Evolutionary conservation across 345 rosid genomes (phyloP), one percentile per base, ranked within the genome.

Genomic region (Brassica nigra): DNA sequence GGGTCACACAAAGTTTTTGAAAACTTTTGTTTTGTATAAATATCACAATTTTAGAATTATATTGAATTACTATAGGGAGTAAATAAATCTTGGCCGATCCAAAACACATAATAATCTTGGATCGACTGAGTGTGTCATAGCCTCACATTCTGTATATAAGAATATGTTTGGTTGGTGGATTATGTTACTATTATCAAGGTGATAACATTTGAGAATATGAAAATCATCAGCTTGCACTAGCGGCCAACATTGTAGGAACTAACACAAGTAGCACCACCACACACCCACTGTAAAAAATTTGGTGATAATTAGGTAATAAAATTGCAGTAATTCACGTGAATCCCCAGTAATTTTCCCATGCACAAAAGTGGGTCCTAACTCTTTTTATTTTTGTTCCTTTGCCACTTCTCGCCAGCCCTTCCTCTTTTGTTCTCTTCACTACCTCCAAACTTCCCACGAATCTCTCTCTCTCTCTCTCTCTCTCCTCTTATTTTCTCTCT

Each of bases 401-500:
- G 83, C 83, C 68, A 57, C 71, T 80, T 80, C 80, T 69, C 66
- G 67, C 80, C 79, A 75, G 76, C 79, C 31, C 72, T 75, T 64
- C 33, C 5, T 76, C 70, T 81, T 81, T 81, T 81, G 83, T 81
- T 81, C 83, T 76, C 83, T 81, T 70, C 83, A 76, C 80, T 76
- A 28, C 80, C 69, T 81, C 83, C 83, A 81, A 81, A 76, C 80
- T 76, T 34, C 77, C 77, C 83, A 81, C 76, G 80, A 81, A 76
- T 81, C 80, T 76, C 80, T 81, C 77, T 75, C 8, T 12, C 7
- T 30, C 58, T 52, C 62, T 58, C 31, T 75, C 62, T 16, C 73
- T 30, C 66, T 12, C 27, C 67, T 66, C 62, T 65, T 72, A 16
- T 33, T 78, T 78, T 37, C 47, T 29, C 28, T 73, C 78, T 61